Evolutionary conservation across 495 filamentous ascomycete genomes (phyloP), one percentile per base, ranked within the genome.

Genomic region (Chaetomium tenue): DNA sequence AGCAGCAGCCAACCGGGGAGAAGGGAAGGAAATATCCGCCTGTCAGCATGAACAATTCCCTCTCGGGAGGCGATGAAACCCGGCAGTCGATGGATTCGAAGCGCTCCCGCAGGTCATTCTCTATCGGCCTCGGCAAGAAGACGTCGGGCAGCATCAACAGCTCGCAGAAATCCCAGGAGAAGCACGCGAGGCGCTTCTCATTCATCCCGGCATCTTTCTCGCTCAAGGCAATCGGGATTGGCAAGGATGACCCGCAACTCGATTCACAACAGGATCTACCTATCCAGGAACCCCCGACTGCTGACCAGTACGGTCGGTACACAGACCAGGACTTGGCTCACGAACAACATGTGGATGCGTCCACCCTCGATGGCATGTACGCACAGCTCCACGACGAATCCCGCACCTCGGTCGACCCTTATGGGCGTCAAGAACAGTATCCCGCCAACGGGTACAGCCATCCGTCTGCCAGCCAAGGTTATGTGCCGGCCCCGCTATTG

Each of bases 141-240:
- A 79, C 79, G 47, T 86, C 84, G 52, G 84, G 84, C 52, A 85
- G 82, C 63, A 82, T 86, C 42, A 66, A 76, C 5, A 82, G 78
- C 5, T 81, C 80, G 9, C 78, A 84, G 57, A 73, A 76, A 9
- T 82, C 82, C 22, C 72, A 79, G 37, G 86, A 87, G 62, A 86
- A 84, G 70, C 80, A 80, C 16, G 72, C 72, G 53, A 66, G 87
- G 60, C 82, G 88, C n/a, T 93, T 92, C 75, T 95, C 91, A 2
- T 84, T 98, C 52, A 79, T 98, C 16, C 91, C 91, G 0, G 73
- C 82, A 7, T 88, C 85, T 6, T 90, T 94, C 74, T 93, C 90
- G 23, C 76, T 85, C 73, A 88, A 84, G 70, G 78, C 80, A 3
- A 81, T 82, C 60, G 82, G 76, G 23, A 75, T 82, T 68, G 72